These are phyloP conservation scores for Chaetomium olivaceum DNA, from an alignment of 2,329 filamentous ascomycete species.

Conservation along the genomic window DNA sequence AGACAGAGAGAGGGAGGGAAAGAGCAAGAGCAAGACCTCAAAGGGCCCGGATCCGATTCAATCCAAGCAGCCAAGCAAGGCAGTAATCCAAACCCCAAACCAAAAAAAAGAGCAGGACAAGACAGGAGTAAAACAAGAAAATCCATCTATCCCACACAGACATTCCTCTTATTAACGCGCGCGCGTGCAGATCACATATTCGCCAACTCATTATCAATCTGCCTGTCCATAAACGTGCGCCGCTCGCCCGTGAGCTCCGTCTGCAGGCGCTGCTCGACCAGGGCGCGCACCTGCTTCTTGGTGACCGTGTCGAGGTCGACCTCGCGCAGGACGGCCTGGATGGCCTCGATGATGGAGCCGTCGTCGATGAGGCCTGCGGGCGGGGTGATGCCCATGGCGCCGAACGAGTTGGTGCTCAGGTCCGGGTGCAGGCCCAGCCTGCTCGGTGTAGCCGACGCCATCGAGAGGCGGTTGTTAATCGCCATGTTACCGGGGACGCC, in stretches of 20 bases:
- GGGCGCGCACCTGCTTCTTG: constrained; percentile 91
- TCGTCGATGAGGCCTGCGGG: constrained; percentile 69
- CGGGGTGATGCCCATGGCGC: constrained; percentile 51
- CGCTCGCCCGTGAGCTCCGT: constrained; percentile 85
- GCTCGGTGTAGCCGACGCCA: constrained; percentile 47
- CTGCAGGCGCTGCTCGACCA: constrained; percentile 92
- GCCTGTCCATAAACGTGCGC: constrained; percentile 83
- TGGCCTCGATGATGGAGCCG: constrained; percentile 76
- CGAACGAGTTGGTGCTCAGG: constrained; percentile 54
- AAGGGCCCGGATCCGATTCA: not conserved
- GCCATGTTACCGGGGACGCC: constrained; percentile 34
- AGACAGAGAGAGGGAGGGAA: not conserved
- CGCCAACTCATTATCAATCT: constrained; percentile 90
- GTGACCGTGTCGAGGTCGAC: constrained; percentile 96
- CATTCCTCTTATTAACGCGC: not conserved
- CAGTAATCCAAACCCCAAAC: constrained; percentile 4
- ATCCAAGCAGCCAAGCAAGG: not conserved
- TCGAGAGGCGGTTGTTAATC: constrained; percentile 44
- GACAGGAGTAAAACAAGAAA: not conserved
- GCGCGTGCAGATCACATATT: constrained; percentile 70
- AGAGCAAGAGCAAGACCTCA: not conserved
- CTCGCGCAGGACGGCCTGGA: constrained; percentile 78
- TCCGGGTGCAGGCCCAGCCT: constrained; percentile 45
- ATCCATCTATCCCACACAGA: not conserved
- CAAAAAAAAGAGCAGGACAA: not conserved